Base-by-base conservation (phyloP, 2,329 filamentous ascomycete species). In the Nemania sp. region DNA sequence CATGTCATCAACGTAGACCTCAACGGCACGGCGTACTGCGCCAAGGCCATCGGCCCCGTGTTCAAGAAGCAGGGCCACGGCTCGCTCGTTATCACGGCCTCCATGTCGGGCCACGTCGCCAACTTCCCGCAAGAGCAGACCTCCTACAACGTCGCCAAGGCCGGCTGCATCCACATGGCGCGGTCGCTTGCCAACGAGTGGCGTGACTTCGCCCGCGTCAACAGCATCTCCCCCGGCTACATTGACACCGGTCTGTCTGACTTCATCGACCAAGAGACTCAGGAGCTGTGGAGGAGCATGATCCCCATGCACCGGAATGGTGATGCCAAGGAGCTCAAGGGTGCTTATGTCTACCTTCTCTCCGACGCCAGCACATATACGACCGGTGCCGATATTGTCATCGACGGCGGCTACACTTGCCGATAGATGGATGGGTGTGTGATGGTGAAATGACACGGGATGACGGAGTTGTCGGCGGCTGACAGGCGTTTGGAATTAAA, bases 361-460 rank as follows among this genome's bases (percentile, higher is more conserved):
- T 91, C 88, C 56, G 92, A 94, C 78, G 92, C 92, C 4, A 89
- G 89, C 66, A 89, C 88, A 49, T 94, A 93, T 80, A 93, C 90
- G 5, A 94, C 92, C 13, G 92, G 88, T 3, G 83, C 87, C 2
- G 90, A 93, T 76, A 84, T 94, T 51, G 80, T 92, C 66, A 88
- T 93, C 67, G 92, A 94, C 77, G 92, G 91, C 71, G 90, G 90
- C 47, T 92, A 92, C 80, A 75, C 72, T 15, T 70, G 66, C 64
- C 71, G 74, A 67, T 76, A 74, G 62, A 59, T 3, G 27, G 74
- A 67, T 76, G 73, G 62, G 57, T 3, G 27, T 20, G 26, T 5
- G 7, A 53, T 27, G 49, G 60, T n/a, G 27, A 53, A 55, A 63
- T 38, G 51, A 61, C 20, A 60, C 15, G 32, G n/a, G 45, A 58